Base-by-base conservation (phyloP, 106 monocot genomes). In the Allium cepa region DNA sequence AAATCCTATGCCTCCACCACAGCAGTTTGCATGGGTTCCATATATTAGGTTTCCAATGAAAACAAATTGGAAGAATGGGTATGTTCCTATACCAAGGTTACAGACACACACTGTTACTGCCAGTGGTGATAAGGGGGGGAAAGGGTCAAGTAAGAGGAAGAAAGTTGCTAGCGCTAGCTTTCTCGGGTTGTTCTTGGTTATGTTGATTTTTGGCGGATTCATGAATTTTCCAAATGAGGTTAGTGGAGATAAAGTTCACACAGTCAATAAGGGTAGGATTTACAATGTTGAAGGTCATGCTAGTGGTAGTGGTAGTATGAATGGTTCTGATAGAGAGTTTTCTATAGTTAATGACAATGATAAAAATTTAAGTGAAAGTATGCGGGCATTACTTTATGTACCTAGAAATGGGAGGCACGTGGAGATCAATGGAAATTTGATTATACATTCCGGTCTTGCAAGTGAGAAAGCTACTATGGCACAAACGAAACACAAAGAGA, bases 401-500 rank as follows among this genome's bases (percentile, higher is more conserved):
- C 88, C 91, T 8, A 85, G 95, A 62, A 91, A 95, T 66, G 85
- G 91, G 57, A 91, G 84, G 56, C 95, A 88, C 73, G 91, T 91
- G 58, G 79, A 86, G 79, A 91, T 95, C 15, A 83, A 95, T 74
- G 91, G 95, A 1, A 95, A 95, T 79, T 75, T 95, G 77, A 91
- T 95, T 71, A 95, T 95, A 52, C 85, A 85, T 69, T 95, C 95
- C 6, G 83, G 91, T 65, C 79, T 95, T 64, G 91, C 85, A 28
- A 84, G 85, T 72, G 95, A 95, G 76, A 85, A 62, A 76, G 88
- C 91, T 9, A 74, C 73, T 46, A 64, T 71, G 45, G 73, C 36
- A 36, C 36, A 36, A 36, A 36, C 36, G 36, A 36, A 36, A 36
- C 36, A 36, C 36, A 36, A 36, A 36, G 36, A 36, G 5, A 36